Evolutionary conservation across 192 early-diverging fungal genomes (phyloP), one percentile per base, ranked within the genome.

Genomic region (Backusella morwellensis): DNA sequence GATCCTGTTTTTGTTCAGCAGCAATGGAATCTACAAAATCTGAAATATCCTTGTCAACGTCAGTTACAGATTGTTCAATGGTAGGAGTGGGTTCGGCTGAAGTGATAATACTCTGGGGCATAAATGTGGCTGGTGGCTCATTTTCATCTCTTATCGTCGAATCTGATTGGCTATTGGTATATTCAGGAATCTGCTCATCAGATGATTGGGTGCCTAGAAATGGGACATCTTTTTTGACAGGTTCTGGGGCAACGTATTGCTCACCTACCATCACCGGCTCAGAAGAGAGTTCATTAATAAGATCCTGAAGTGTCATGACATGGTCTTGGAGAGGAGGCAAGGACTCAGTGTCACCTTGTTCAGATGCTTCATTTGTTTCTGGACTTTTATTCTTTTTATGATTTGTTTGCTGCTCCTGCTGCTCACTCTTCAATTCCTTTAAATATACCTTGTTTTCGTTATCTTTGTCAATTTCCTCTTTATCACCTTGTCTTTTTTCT

Each of bases 51-150:
- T 69, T 19, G 9, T 38, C 36, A 21, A 38, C 35, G 19, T 69
- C 68, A 21, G 35, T 38, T 69, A 17, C 29, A 7, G 19, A n/a
- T 69, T 35, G 35, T n/a, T 76, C 75, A 34, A 36, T 50, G 6
- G 67, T 68, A 15, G 75, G 75, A n/a, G 75, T 76, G 19, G 75
- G 75, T 34, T 76, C 75, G 34, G 75, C 75, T 23, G 68, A 66
- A 36, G 75, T 76, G 14, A 76, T 50, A 11, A 76, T 68, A 56
- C 42, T 38, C 23, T 76, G 66, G 21, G 75, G 75, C 6, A 76
- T 68, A 38, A 52, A 70, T 35, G 38, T 23, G 9, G n/a, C 35
- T 70, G 35, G 35, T 21, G 36, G 21, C n/a, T 68, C 32, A 8
- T 66, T 23, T 14, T 68, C 32, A 68, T 68, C 17, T 19, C 12